Percentiles rank a stretch among this genome's conserved stretches.
phyloP scores from a whole-genome alignment of 306 rosid genomes.

The Mucuna pruriens region DNA sequence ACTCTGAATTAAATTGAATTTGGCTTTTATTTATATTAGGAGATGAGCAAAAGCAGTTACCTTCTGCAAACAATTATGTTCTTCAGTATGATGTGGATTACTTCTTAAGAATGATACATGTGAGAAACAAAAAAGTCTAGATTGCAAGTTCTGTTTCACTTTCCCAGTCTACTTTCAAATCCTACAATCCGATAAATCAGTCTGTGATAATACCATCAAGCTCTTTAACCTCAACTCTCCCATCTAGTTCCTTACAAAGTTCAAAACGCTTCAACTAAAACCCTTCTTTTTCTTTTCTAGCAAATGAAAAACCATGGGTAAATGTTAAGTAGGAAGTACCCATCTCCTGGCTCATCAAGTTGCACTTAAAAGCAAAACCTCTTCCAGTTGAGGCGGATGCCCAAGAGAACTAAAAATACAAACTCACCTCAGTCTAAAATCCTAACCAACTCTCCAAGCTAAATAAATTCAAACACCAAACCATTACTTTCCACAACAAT shows the following conservation, averaged over 20 bases:
- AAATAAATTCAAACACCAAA: background rate
- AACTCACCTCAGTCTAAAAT: background rate
- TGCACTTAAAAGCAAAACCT: conserved; percentile 18
- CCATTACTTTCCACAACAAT: background rate
- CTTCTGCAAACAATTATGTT: conserved; percentile 12
- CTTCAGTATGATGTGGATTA: no score
- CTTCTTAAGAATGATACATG: no score
- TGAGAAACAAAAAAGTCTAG: conserved; percentile 1
- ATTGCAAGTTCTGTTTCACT: conserved; percentile 8
- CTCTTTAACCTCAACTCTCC: background rate
- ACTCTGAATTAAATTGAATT: conserved; percentile 16
- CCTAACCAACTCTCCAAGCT: conserved; percentile 20
- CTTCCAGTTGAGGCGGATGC: background rate
- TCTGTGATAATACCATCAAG: background rate
- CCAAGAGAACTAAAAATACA: conserved; percentile 31
- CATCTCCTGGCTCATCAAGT: conserved; percentile 6
- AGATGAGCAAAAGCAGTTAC: conserved; percentile 9
- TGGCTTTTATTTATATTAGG: conserved; percentile 7
- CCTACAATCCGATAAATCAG: background rate
- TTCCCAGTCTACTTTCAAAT: conserved; percentile 3
- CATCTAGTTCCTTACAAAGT: background rate
- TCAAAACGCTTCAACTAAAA: conserved; percentile 27
- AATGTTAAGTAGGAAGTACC: background rate
- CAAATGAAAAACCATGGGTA: conserved; percentile 16
- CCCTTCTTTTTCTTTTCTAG: conserved; percentile 32